Evolutionary conservation across 1,284 basidiomycete genomes (phyloP), one percentile per base, ranked within the genome.

Genomic region (Sanghuangporus baumii): DNA sequence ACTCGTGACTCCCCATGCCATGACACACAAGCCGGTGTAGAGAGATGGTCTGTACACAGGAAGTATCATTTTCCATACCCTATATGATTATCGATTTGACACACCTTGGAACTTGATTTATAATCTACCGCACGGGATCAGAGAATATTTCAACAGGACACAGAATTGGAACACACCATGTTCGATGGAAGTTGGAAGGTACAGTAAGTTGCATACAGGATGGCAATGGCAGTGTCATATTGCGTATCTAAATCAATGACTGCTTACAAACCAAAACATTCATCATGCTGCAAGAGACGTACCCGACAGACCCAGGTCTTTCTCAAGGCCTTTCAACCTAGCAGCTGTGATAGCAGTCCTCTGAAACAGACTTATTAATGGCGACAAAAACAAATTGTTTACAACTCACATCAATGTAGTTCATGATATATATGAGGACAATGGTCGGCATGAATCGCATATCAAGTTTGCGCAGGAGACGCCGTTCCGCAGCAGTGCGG

Each of bases 161-260:
- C 23, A n/a, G 58, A 54, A 6, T 57, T 34, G 37, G 57, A 14
- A 69, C 1, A n/a, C 2, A 66, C 84, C 81, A 88, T 87, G 61
- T 87, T 87, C 0, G 84, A 86, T 2, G 85, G 86, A 52, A 88
- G 80, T 69, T 87, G 84, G 7, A 81, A 80, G 0, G 85, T 84
- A 50, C 80, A 80, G 63, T 87, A 86, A 0, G 84, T 82, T 2
- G 76, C 84, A 65, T 81, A 87, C 20, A 87, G 75, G 51, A 86
- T 77, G 0, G 84, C 85, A 12, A 87, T 74, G 9, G 85, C 74
- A 0, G 81, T 82, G 11, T 78, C 77, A 68, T 87, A 87, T 67
- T 87, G 80, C n/a, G 85, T 74, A 66, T 83, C 86, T 87, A 31
- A 40, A 36, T 20, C 70, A 56, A 46, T 63, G 31, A 37, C 18